Evolutionary conservation across 208 protist species (phyloP).

Genomic region (Wallacemonas collosoma): DNA sequence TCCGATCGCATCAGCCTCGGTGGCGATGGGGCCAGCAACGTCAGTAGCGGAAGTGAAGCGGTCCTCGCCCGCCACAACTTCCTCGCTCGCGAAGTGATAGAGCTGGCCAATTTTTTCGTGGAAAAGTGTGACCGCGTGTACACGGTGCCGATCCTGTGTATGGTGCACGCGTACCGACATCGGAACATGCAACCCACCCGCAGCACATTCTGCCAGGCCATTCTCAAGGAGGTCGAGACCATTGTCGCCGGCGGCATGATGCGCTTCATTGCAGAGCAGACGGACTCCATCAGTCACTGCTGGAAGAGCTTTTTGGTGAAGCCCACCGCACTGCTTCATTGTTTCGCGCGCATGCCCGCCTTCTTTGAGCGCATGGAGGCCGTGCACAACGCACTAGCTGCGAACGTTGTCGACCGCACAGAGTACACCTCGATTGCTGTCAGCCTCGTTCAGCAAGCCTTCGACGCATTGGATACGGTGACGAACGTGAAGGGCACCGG

Average conservation of each 20-base stretch:
- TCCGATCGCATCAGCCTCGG: conserved; percentile 12
- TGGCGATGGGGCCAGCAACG: conserved; percentile 22
- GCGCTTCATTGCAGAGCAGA: conserved; percentile 84
- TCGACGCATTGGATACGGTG: conserved; percentile 75
- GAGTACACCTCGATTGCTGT: conserved; percentile 74
- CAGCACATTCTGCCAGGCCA: conserved; percentile 70
- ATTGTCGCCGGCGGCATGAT: conserved; percentile 61
- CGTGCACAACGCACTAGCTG: conserved; percentile 64
- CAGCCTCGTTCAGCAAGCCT: conserved; percentile 82
- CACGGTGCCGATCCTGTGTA: conserved; percentile 73
- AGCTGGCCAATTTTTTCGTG: conserved; percentile 55
- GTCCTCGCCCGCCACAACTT: conserved; percentile 29
- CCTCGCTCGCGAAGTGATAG: conserved; percentile 51
- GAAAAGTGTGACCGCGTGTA: conserved; percentile 86
- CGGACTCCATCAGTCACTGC: conserved; percentile 77
- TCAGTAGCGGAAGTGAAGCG: not conserved
- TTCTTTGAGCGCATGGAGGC: conserved; percentile 76
- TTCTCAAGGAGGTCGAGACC: conserved; percentile 63
- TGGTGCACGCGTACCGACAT: conserved; percentile 67
- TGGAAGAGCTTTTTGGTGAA: conserved; percentile 60
- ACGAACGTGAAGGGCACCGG: conserved; percentile 55
- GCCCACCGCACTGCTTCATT: conserved; percentile 77
- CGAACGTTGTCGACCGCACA: conserved; percentile 60
- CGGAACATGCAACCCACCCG: conserved; percentile 35
- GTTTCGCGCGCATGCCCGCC: conserved; percentile 80